phyloP scores from a whole-genome alignment of 257 asterid genomes.

The Nicotiana attenuata region DNA sequence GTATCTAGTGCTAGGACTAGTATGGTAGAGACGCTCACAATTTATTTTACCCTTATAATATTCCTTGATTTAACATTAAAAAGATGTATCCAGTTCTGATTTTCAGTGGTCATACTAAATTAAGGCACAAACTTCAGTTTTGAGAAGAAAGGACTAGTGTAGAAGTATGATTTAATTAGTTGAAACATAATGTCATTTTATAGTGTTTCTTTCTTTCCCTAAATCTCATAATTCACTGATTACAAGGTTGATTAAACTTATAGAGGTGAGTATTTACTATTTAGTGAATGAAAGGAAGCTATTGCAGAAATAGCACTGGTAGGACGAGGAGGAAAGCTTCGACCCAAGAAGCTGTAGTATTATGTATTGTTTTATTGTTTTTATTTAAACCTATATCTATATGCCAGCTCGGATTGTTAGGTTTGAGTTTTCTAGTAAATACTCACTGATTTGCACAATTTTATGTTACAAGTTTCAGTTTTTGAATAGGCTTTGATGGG shows the following conservation, averaged over 20 bases:
- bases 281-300: neutral
- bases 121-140: neutral
- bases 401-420: neutral
- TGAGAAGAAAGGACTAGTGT: neutral
- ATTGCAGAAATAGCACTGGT: neutral
- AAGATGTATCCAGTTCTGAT: neutral
- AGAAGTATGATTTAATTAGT: neutral
- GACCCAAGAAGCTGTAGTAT: neutral
- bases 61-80: neutral
- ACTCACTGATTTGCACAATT: neutral
- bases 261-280: neutral
- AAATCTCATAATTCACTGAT: neutral
- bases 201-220: neutral
- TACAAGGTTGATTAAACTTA: neutral
- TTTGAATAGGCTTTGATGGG: neutral
- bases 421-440: neutral
- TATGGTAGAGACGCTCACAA: neutral
- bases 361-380: neutral
- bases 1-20: neutral
- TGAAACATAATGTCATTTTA: neutral
- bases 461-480: neutral
- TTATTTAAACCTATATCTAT: neutral
- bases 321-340: neutral
- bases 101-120: neutral
- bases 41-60: neutral